Conservation (phyloP, 177 flowering plant species). For the Vitis hybrid region DNA sequence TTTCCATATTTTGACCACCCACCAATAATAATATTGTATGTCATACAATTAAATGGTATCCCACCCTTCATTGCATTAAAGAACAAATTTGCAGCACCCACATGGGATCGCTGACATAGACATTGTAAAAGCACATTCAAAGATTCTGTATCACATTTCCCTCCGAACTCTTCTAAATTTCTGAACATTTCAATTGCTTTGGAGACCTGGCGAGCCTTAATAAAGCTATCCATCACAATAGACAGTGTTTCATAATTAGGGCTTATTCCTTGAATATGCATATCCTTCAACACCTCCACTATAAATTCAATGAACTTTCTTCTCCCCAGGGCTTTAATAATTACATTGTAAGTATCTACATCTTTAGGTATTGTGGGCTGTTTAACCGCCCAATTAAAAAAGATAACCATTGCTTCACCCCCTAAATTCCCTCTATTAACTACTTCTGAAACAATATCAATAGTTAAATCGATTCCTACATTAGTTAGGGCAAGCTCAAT, state of each 20-base stretch:
- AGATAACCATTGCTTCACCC: conserved; percentile 68
- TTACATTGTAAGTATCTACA: conserved; percentile 32
- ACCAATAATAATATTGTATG: conserved; percentile 57
- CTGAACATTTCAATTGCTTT: conserved; percentile 57
- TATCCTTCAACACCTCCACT: conserved; percentile 40
- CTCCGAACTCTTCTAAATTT: conserved; percentile 51
- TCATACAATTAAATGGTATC: conserved; percentile 36
- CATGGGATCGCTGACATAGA: conserved; percentile 56
- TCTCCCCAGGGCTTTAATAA: conserved; percentile 76
- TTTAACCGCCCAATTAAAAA: conserved; percentile 77
- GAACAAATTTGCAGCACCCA: conserved; percentile 54
- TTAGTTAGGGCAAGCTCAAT: conserved; percentile 50
- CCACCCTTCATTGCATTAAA: conserved; percentile 49
- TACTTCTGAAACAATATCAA: conserved; percentile 58
- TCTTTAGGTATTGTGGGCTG: conserved; percentile 37
- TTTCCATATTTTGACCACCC: conserved; percentile 78
- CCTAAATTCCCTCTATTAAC: conserved; percentile 66
- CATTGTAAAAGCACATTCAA: conserved; percentile 61
- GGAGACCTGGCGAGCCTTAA: conserved; percentile 49
- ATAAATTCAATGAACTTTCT: conserved; percentile 55
- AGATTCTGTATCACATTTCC: conserved; percentile 38
- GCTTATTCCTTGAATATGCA: conserved; percentile 36
- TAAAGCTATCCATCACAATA: conserved; percentile 60
- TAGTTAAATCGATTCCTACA: conserved; percentile 39
- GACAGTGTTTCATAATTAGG: conserved; percentile 45